Base-by-base conservation (phyloP, 768 basidiomycete species). In the Amanita molliuscula region DNA sequence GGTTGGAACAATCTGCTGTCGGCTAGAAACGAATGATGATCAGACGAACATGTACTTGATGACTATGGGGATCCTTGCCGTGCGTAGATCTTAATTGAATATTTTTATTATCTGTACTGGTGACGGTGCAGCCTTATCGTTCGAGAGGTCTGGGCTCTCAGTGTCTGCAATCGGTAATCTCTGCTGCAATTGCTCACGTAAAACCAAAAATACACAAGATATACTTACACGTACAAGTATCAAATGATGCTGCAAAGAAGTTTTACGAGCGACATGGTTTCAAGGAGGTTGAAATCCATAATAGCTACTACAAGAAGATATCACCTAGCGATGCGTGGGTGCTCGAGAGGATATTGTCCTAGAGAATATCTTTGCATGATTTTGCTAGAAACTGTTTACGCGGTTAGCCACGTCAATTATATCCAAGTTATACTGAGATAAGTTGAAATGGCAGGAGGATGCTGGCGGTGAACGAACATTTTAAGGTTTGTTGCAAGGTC, bases 31-130 rank as follows among this genome's bases (percentile, higher is more conserved):
- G 47, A 78, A 79, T 59, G 74, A 77, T 58, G 75, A 69, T 40
- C 65, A 72, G 56, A 70, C 66, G 38, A 71, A 73, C 42, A 66
- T 89, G 52, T 94, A 94, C 67, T 74, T 93, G 61, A 89, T 92
- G 84, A 94, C 92, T 44, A 84, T 94, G 82, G 92, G 90, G 38
- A 69, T 94, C 54, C 79, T 94, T 49, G 89, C 88, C 50, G 89
- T 92, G 69, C 67, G 80, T 68, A 52, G 35, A 46, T 28, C n/a
- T 47, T 9, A 16, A 18, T 31, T 21, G 7, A 29, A 3, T n/a
- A n/a, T 11, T 2, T 43, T 7, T 25, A 5, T 13, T 13, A 31
- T 31, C n/a, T 20, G 34, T 25, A 20, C 8, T 40, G 25, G 23
- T 44, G 42, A 4, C 6, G 7, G 46, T 40, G 49, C 57, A 92